A percentile compares a stretch with the other conserved stretches of the same genome.
phyloP scores from a whole-genome alignment of 1,284 basidiomycete genomes.

The Ceratorhiza oryzae-sativae region DNA sequence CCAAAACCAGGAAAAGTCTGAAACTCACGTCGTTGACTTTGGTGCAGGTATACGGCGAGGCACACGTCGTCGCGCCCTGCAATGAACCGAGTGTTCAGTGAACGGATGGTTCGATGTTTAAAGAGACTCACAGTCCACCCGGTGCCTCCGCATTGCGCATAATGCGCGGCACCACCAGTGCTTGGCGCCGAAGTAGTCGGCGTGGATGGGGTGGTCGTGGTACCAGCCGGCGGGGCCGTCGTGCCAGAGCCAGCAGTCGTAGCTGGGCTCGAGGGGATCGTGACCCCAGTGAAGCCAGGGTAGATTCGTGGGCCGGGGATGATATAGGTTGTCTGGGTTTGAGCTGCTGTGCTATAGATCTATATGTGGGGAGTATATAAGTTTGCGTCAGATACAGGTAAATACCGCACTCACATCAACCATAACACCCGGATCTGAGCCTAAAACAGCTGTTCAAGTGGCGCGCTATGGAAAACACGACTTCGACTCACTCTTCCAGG shows the following conservation, averaged over 20 bases:
- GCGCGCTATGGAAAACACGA: background rate
- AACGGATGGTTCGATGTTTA: background rate
- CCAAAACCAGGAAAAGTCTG: background rate
- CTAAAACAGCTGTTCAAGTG: background rate
- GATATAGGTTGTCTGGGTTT: constrained; percentile 35
- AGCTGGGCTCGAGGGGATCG: constrained; percentile 8
- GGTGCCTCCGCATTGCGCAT: constrained; percentile 38
- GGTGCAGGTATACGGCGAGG: constrained; percentile 18
- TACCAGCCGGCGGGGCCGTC: background rate
- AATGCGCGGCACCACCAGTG: constrained; percentile 26
- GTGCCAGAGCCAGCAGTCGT: constrained; percentile 13
- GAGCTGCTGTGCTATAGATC: constrained; percentile 22
- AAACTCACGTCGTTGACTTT: constrained; percentile 27
- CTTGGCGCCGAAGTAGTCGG: constrained; percentile 34
- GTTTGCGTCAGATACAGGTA: too few relatives aligned
- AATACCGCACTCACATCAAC: constrained; percentile 10
- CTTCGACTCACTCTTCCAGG: constrained; percentile 46
- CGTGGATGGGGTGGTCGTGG: background rate
- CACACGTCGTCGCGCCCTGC: constrained; percentile 16
- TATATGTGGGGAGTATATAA: background rate
- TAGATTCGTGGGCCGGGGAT: constrained; percentile 35
- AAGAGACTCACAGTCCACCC: constrained; percentile 17
- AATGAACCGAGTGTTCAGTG: background rate
- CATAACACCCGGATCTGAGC: constrained; percentile 36
- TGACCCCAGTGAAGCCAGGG: constrained; percentile 2